A percentile compares a stretch with the other conserved stretches of the same genome.
Evolutionary conservation across 2,329 filamentous ascomycete genomes (phyloP).

Genomic region (Alternaria brassicae): DNA sequence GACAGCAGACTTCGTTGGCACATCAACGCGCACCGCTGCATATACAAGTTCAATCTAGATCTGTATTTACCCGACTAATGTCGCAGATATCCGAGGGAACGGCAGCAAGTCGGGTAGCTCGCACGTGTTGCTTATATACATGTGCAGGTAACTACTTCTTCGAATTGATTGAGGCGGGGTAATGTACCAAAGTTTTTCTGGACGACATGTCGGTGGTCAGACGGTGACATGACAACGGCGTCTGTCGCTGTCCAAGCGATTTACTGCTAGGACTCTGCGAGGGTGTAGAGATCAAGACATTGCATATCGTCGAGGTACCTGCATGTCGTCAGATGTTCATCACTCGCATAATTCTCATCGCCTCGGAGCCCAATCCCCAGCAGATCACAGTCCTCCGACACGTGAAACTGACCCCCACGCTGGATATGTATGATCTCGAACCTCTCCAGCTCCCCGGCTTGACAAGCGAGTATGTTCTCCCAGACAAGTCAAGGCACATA

Average conservation of each 20-base stretch:
- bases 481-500: neutral
- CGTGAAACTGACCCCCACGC: constrained; percentile 7
- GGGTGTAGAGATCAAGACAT: neutral
- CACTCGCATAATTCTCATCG: neutral
- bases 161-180: constrained; percentile 11
- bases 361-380: neutral
- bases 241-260: neutral
- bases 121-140: neutral
- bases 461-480: neutral
- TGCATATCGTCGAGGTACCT: constrained; percentile 13
- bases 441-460: neutral
- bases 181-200: constrained; percentile 9
- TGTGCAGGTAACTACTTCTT: neutral
- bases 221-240: neutral
- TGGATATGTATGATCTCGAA: neutral
- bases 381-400: constrained; percentile 1
- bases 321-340: constrained; percentile 11
- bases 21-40: constrained; percentile 5
- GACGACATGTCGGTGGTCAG: constrained; percentile 1
- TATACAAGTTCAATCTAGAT: constrained; percentile 8
- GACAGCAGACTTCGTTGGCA: neutral
- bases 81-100: constrained; percentile 4
- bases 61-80: constrained; percentile 10
- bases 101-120: constrained; percentile 2
- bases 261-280: neutral